A percentile compares a stretch with the other conserved stretches of the same genome.
phyloP scores from a whole-genome alignment of 2,329 filamentous ascomycete genomes.

The Aspergillus glaucus region DNA sequence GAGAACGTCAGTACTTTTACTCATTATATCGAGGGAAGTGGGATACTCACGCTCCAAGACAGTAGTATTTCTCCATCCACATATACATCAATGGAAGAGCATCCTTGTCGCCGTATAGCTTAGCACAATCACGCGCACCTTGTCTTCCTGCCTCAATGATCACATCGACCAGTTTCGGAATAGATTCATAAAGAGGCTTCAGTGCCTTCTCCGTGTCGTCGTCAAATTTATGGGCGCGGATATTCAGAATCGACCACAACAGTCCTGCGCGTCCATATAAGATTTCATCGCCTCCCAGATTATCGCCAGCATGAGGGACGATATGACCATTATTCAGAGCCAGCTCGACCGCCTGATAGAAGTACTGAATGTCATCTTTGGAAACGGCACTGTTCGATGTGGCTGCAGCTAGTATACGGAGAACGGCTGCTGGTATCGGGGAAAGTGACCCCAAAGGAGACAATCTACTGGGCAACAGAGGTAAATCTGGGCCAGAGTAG shows the following conservation, averaged over 20 bases:
- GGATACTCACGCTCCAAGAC: conserved; percentile 32
- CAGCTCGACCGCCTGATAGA: conserved; percentile 22
- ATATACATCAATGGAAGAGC: conserved; percentile 37
- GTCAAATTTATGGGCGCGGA: conserved; percentile 22
- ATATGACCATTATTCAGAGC: conserved; percentile 24
- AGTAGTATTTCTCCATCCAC: conserved; percentile 31
- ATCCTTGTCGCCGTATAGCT: conserved; percentile 23
- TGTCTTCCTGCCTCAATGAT: conserved; percentile 30
- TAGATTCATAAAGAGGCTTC: conserved; percentile 17
- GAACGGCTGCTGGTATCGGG: conserved; percentile 19
- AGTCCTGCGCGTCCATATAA: conserved; percentile 35
- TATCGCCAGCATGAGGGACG: conserved; percentile 18
- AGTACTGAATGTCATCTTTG: conserved; percentile 21
- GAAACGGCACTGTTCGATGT: conserved; percentile 16
- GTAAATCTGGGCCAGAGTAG: conserved; percentile 17
- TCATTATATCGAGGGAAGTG: neutral
- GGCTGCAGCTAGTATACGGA: conserved; percentile 13
- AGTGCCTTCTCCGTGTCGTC: conserved; percentile 14
- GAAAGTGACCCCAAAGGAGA: conserved; percentile 30
- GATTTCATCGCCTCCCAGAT: conserved; percentile 33
- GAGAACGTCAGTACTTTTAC: neutral
- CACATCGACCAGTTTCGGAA: conserved; percentile 25
- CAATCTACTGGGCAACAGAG: conserved; percentile 22
- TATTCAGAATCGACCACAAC: conserved; percentile 30
- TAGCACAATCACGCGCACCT: conserved; percentile 23